phyloP scores from a whole-genome alignment of 371 early-diverging fungal species.

The Chytridium lagenaria region DNA sequence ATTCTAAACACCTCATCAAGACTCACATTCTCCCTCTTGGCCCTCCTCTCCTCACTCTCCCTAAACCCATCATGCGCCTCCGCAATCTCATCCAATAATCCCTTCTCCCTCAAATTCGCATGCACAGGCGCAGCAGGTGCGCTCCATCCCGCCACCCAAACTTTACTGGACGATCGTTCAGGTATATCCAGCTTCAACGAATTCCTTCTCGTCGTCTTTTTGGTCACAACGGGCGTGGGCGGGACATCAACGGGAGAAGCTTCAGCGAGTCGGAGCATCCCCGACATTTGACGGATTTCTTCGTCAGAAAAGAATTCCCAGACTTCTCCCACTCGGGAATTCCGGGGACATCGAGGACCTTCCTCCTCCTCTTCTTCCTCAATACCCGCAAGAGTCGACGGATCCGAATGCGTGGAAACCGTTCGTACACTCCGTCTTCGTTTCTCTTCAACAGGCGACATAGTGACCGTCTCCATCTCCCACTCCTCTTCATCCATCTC shows the following conservation, averaged over 20 bases:
- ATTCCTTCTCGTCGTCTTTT: too few relatives aligned
- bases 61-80: background rate
- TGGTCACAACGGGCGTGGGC: too few relatives aligned
- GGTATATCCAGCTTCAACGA: too few relatives aligned
- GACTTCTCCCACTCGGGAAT: background rate
- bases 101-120: background rate
- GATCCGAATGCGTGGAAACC: background rate
- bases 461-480: conserved; percentile 6
- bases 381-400: background rate
- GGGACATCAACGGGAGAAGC: too few relatives aligned
- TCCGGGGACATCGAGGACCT: background rate
- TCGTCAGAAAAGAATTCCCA: conserved; percentile 9
- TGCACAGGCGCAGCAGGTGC: background rate
- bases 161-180: too few relatives aligned
- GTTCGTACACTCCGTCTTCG: background rate
- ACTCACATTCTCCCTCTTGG: background rate
- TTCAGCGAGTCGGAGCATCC: too few relatives aligned
- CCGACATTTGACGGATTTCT: background rate
- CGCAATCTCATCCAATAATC: background rate
- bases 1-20: conserved; percentile 12
- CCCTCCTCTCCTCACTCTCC: background rate
- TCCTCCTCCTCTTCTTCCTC: background rate
- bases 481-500: background rate
- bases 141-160: background rate
- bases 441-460: background rate